Conservation (phyloP, 139 green algal species). For the Auxenochlorella pyrenoidosa region DNA sequence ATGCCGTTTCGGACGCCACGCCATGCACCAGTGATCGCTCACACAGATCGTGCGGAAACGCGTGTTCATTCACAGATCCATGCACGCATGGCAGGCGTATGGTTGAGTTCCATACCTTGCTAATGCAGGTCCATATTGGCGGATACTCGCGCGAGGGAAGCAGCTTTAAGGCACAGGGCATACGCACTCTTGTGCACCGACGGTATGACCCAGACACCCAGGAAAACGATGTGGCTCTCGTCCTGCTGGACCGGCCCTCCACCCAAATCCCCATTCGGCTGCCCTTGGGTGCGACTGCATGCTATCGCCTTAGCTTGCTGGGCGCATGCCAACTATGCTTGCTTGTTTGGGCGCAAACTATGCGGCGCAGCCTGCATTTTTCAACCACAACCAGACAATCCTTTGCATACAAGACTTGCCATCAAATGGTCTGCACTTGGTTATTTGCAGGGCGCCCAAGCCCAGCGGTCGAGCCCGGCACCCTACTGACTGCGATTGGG, state of each 20-base stretch:
- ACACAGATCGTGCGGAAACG: no score
- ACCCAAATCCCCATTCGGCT: background rate
- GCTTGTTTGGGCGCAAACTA: background rate
- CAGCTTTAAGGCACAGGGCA: background rate
- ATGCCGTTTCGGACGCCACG: background rate
- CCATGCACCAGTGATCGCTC: background rate
- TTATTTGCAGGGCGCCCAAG: background rate
- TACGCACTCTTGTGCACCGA: background rate
- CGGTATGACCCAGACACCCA: background rate
- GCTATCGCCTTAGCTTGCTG: background rate
- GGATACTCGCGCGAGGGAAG: background rate
- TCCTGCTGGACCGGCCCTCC: conserved; percentile 8
- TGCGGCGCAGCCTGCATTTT: background rate
- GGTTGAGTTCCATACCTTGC: background rate
- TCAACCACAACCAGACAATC: background rate
- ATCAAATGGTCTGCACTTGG: background rate
- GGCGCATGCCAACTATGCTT: background rate
- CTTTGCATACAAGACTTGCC: background rate
- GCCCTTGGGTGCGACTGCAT: background rate
- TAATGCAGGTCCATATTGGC: background rate
- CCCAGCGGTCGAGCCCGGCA: background rate
- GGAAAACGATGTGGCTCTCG: conserved; percentile 2
- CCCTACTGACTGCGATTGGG: conserved; percentile 6
- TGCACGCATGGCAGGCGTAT: background rate
- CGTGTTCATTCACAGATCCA: background rate